A percentile compares a stretch with the other conserved stretches of the same genome.
Evolutionary conservation across 2,329 filamentous ascomycete genomes (phyloP).

Genomic region (Harringtonia aguacate): DNA sequence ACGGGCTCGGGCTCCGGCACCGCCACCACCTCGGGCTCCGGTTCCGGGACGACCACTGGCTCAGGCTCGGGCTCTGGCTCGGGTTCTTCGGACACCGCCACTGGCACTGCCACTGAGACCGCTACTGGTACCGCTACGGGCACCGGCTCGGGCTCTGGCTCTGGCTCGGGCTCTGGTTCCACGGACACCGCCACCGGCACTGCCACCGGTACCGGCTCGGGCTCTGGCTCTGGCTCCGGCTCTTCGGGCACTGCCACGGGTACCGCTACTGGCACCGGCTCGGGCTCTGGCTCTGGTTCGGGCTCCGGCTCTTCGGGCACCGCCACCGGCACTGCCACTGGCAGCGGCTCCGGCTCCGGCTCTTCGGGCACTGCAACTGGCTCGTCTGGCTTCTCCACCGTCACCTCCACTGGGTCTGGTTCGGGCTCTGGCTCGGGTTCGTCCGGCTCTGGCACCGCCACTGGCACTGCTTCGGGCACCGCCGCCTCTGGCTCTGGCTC

Average conservation of each 20-base stretch:
- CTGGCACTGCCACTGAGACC: neutral
- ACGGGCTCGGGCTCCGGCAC: neutral
- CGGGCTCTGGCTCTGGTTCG: neutral
- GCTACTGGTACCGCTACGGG: conserved; percentile 9
- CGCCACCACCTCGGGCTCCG: no score
- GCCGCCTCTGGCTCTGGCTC: neutral
- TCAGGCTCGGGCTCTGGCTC: neutral
- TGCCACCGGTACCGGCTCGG: neutral
- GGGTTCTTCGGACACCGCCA: neutral
- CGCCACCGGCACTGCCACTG: neutral
- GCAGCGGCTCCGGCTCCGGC: neutral
- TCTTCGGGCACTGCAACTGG: conserved; percentile 1
- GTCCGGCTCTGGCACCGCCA: neutral
- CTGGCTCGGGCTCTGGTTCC: neutral
- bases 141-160: neutral
- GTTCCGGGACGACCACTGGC: neutral
- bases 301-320: neutral
- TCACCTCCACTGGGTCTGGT: conserved; percentile 1
- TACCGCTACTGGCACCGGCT: neutral
- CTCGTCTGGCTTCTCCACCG: conserved; percentile 7
- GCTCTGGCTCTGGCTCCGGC: neutral
- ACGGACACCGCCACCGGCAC: no score
- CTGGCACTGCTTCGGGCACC: conserved; percentile 7
- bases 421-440: conserved; percentile 6
- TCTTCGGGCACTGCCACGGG: neutral